Evolutionary conservation across 140 eudicot genomes (phyloP).

Genomic region (Anethum foeniculum): DNA sequence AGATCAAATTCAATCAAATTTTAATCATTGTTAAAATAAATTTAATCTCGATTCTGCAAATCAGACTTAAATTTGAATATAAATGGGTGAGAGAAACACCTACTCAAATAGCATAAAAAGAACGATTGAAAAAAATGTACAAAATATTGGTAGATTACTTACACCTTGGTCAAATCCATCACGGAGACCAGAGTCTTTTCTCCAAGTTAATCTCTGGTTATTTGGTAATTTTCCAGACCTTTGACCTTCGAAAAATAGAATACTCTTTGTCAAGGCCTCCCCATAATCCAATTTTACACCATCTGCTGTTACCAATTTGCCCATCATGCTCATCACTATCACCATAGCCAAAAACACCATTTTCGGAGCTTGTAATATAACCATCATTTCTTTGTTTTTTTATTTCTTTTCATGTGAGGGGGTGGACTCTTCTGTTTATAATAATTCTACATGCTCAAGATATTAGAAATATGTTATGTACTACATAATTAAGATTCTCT

Average conservation of each 20-base stretch:
- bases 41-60: too few species aligned
- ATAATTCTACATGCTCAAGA: not conserved
- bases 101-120: too few species aligned
- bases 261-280: constrained; percentile 42
- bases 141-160: not conserved
- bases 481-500: not conserved
- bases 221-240: constrained; percentile 51
- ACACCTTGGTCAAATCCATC: constrained; percentile 34
- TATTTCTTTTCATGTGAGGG: not conserved
- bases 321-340: not conserved
- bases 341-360: not conserved
- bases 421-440: not conserved
- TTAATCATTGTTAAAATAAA: too few species aligned
- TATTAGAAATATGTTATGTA: not conserved
- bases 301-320: not conserved
- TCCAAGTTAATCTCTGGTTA: constrained; percentile 41
- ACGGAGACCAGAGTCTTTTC: constrained; percentile 40
- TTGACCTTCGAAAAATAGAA: constrained; percentile 50
- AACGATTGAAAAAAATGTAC: too few species aligned
- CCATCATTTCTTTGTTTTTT: not conserved
- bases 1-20: too few species aligned
- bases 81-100: too few species aligned
- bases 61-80: too few species aligned
- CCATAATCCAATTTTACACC: constrained; percentile 25
- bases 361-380: not conserved